Evolutionary conservation across 2,329 filamentous ascomycete genomes (phyloP).

Genomic region (Samsoniella hepiali): DNA sequence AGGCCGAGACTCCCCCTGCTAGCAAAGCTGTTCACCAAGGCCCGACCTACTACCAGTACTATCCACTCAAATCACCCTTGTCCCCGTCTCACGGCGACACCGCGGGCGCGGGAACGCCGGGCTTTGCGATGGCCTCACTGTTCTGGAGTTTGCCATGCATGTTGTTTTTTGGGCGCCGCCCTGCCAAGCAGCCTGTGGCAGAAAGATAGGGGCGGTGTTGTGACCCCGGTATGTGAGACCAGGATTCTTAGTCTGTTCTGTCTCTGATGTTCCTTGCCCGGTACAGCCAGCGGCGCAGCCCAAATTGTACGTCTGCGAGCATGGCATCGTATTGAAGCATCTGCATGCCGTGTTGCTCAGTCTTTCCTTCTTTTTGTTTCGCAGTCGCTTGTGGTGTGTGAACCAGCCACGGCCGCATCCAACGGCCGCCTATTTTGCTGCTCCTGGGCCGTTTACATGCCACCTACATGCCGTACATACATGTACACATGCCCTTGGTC

Average conservation of each 20-base stretch:
- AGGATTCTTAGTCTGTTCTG: conserved; percentile 10
- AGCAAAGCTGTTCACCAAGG: not conserved
- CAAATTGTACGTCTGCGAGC: not conserved
- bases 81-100: not conserved
- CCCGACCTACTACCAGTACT: not conserved
- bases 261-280: not conserved
- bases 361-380: not conserved
- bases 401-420: not conserved
- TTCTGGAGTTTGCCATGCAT: not conserved
- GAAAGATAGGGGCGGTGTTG: not conserved
- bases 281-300: not conserved
- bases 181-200: not conserved
- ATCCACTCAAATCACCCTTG: not conserved
- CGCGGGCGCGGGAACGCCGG: not conserved
- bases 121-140: conserved; percentile 15
- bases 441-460: not conserved
- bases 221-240: conserved; percentile 4
- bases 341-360: not conserved
- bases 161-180: not conserved
- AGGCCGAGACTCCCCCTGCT: not conserved
- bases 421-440: conserved; percentile 3
- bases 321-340: not conserved
- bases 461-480: conserved; percentile 8
- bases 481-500: conserved; percentile 10
- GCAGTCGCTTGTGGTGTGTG: not conserved